phyloP scores from a whole-genome alignment of 306 rosid genomes.

The Prosopis cineraria region DNA sequence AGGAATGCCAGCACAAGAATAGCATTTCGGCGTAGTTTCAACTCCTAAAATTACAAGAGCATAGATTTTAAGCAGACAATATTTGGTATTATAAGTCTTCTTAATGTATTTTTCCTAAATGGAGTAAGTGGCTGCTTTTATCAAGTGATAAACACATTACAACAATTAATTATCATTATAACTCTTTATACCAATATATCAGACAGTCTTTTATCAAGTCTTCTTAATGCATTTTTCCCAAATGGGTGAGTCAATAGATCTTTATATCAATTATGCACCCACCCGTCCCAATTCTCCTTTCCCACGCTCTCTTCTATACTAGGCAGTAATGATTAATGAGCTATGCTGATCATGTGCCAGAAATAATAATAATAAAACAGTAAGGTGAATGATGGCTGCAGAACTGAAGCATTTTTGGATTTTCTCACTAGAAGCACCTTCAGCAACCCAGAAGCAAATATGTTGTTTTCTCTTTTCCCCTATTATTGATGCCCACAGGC shows the following conservation, averaged over 20 bases:
- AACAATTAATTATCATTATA: neutral
- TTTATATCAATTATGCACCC: neutral
- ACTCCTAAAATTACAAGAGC: slow-evolving; percentile 60
- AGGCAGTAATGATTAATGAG: neutral
- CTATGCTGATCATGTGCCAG: neutral
- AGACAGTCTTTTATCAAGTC: too few species aligned
- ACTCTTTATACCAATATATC: too few species aligned
- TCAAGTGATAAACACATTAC: neutral
- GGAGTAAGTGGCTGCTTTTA: slow-evolving; percentile 17
- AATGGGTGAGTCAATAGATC: too few species aligned
- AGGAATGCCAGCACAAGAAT: slow-evolving; percentile 83
- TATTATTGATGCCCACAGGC: neutral
- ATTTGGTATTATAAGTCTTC: neutral
- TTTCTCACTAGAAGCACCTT: neutral
- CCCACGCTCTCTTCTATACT: neutral
- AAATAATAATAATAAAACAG: neutral
- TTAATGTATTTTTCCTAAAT: neutral
- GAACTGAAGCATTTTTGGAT: neutral
- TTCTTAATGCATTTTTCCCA: too few species aligned
- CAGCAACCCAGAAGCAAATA: neutral
- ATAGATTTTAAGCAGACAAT: slow-evolving; percentile 10
- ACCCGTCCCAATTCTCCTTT: neutral
- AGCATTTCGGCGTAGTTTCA: slow-evolving; percentile 63
- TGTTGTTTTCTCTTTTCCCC: neutral
- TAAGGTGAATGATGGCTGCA: slow-evolving; percentile 7